Evolutionary conservation across 176 grass and related monocot species (phyloP), one percentile per base, ranked within the genome.

Genomic region (Zea luxurians): DNA sequence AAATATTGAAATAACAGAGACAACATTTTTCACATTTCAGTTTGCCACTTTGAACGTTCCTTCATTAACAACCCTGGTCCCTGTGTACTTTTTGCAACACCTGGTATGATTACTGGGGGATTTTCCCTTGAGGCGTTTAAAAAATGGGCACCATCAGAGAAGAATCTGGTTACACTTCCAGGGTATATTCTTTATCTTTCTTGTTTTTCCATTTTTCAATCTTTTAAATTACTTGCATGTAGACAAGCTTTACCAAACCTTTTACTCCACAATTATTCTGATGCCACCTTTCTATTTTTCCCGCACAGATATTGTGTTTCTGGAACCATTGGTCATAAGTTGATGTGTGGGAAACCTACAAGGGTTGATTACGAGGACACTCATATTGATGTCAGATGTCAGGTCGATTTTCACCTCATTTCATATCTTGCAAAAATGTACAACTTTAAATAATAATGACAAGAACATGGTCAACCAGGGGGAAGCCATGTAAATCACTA

Each of bases 61-160:
- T 86, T 94, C 84, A 86, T 98, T 54, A 92, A 98, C 42, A 76
- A 89, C 78, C 83, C 91, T 71, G 95, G 87, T n/a, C 91, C 95
- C 7, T 94, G 95, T 77, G 83, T 98, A 83, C 95, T 98, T 86
- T 98, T 98, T 75, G 91, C 91, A 27, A 98, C 95, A 67, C 91
- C 95, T 74, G 95, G 95, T 85, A 98, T 98, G 95, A 92, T 98
- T 71, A 85, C 77, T 34, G 91, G 95, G 55, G 95, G 91, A 79
- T 98, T 98, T 90, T 98, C 95, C 35, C 89, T 98, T 74, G 95
- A 98, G 63, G 87, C 87, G 12, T 98, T 98, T 74, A 98, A 98
- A 81, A 93, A 88, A 73, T 98, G 95, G 95, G 95, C 95, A 13
- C 89, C 95, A 73, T 94, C 87, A 89, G 89, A 94, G 49, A 87